phyloP scores from a whole-genome alignment of 2,329 filamentous ascomycete species.

The Penicillium sp. region DNA sequence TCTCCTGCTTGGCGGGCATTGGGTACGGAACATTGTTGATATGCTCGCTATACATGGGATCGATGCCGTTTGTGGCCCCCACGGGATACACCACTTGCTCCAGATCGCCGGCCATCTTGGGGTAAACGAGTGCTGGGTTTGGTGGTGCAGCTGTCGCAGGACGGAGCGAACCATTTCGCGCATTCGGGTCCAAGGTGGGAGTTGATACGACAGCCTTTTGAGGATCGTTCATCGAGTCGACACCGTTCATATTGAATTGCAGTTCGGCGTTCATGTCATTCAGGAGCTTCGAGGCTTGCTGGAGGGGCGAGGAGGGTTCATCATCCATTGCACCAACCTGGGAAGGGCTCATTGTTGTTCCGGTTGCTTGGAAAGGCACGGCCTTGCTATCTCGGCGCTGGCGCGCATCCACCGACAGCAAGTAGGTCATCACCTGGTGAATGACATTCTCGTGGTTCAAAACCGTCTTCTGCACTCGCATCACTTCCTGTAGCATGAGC shows the following conservation, averaged over 20 bases:
- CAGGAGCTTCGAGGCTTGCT: conserved; percentile 65
- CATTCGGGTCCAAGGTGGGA: conserved; percentile 52
- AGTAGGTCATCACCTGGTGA: conserved; percentile 66
- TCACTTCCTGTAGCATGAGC: conserved; percentile 62
- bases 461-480: conserved; percentile 66
- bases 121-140: conserved; percentile 50
- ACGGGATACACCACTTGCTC: conserved; percentile 84
- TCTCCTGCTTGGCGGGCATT: conserved; percentile 61
- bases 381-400: conserved; percentile 59
- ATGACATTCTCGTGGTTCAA: conserved; percentile 70
- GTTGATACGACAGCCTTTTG: conserved; percentile 56
- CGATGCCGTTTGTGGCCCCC: conserved; percentile 85
- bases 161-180: conserved; percentile 44
- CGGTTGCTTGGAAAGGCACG: conserved; percentile 34
- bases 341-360: conserved; percentile 43
- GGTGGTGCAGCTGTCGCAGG: conserved; percentile 46
- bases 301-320: conserved; percentile 63
- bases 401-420: conserved; percentile 61
- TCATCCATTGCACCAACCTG: conserved; percentile 54
- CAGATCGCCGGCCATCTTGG: conserved; percentile 54
- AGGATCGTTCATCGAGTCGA: conserved; percentile 63
- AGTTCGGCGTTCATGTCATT: conserved; percentile 64
- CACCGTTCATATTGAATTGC: conserved; percentile 60
- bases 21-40: conserved; percentile 91
- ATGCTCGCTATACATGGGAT: conserved; percentile 91